Evolutionary conservation across 352 stramenopile species (phyloP).

Genomic region (Pythium apleroticum): DNA sequence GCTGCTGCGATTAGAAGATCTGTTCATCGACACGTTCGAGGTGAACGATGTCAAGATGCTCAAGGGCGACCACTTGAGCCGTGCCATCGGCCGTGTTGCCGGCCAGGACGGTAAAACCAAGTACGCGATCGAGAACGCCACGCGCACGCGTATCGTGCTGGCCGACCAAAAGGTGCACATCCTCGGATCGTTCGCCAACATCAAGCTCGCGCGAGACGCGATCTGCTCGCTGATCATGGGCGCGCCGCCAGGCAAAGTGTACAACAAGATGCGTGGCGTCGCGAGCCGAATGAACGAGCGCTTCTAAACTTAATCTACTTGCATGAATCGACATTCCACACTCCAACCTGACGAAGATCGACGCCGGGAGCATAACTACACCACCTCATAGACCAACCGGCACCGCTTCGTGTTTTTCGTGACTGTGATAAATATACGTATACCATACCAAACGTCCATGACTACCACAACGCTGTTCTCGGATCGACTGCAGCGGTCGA

Average conservation of each 20-base stretch:
- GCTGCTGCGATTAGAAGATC: conserved; percentile 97
- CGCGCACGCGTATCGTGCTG: conserved; percentile 97
- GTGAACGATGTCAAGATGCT: conserved; percentile 98
- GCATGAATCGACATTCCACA: not conserved
- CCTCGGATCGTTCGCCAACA: conserved; percentile 98
- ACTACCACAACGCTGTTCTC: conserved; percentile 5
- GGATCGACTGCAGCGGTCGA: not conserved
- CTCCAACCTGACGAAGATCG: not conserved
- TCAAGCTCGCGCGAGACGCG: conserved; percentile 95
- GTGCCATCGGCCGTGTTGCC: conserved; percentile 97
- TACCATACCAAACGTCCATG: conserved; percentile 31
- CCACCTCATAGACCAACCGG: not conserved
- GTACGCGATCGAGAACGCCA: conserved; percentile 99
- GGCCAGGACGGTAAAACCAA: conserved; percentile 99
- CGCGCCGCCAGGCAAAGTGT: conserved; percentile 98
- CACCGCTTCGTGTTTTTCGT: conserved; percentile 7
- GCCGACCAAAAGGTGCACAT: conserved; percentile 99
- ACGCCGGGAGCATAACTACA: not conserved
- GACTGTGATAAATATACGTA: conserved; percentile 67
- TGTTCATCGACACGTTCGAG: conserved; percentile 99
- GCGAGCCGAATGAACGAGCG: conserved; percentile 98
- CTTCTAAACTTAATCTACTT: conserved; percentile 63
- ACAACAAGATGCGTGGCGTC: conserved; percentile 99
- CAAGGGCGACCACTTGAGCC: conserved; percentile 97
- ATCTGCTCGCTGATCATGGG: conserved; percentile 94